Evolutionary conservation across 139 green algal species (phyloP), one percentile per base, ranked within the genome.

Genomic region (Micractinium conductrix): DNA sequence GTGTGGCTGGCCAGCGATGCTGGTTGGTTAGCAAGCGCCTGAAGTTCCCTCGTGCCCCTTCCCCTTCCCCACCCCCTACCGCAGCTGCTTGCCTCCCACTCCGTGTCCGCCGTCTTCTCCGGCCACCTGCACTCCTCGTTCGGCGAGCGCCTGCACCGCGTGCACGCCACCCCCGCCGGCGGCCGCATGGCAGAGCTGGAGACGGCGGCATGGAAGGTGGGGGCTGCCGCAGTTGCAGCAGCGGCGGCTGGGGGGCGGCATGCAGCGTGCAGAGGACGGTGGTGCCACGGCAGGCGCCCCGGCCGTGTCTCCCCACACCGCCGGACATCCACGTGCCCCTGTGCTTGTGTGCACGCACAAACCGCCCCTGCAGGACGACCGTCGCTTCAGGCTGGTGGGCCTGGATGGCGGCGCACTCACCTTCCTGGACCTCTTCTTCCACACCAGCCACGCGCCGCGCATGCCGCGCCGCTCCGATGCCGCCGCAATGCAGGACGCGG

Each of bases 91-190:
- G 78, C 78, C 8, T 42, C 76, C 30, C 43, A 78, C 73, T 78
- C 78, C 63, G 86, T 87, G 28, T 60, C 86, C 19, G 86, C 88
- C 3, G 94, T 93, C 71, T 33, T 96, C 22, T 88, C 44, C 60
- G 93, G 93, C 28, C 93, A 96, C 89, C 87, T 96, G 65, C 93
- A 96, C 76, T 67, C 67, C 71, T 83, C 79, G 24, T 96, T 96
- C 87, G 90, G 93, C 2, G 73, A 90, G 43, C 88, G 79, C 22
- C 86, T 95, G 53, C 91, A 95, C 78, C 84, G 85, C 2, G 22
- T 92, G 78, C 88, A 94, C 74, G 26, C 42, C 24, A 80, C 81
- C 5, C 55, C 62, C 74, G 69, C 24, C 38, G 63, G 72, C 68
- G 87, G 86, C 22, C 50, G 80, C 33, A 45, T 96, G 75, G 81